Conservation (phyloP, 2,329 filamentous ascomycete species). For the Diplocarpon rosae region DNA sequence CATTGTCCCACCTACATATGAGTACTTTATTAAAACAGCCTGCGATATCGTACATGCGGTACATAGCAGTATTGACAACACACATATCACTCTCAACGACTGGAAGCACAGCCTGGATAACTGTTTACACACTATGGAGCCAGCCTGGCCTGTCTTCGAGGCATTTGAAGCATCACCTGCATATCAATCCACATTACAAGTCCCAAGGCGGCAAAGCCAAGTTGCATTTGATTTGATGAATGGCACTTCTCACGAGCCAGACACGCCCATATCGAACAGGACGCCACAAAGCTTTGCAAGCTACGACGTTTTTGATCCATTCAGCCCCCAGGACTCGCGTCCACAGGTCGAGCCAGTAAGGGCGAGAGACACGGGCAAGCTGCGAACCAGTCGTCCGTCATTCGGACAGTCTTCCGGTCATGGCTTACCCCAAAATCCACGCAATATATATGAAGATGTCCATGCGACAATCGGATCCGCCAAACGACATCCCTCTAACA, state of each 20-base stretch:
- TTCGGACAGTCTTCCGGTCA: slow-evolving; percentile 14
- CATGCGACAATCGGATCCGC: slow-evolving; percentile 10
- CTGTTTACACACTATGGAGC: slow-evolving; percentile 22
- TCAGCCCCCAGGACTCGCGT: slow-evolving; percentile 15
- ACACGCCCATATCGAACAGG: slow-evolving; percentile 16
- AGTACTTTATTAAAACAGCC: slow-evolving; percentile 29
- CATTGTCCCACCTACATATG: slow-evolving; percentile 32
- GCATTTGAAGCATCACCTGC: slow-evolving; percentile 13
- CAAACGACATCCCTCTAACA: slow-evolving; percentile 7
- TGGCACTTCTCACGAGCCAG: slow-evolving; percentile 14
- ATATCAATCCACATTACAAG: slow-evolving; percentile 8
- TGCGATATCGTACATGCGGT: slow-evolving; percentile 24
- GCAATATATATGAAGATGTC: slow-evolving; percentile 17
- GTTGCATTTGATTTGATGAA: slow-evolving; percentile 23
- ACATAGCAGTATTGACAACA: slow-evolving; percentile 22
- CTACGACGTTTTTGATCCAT: slow-evolving; percentile 14
- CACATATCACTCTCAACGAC: slow-evolving; percentile 22
- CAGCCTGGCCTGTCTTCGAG: slow-evolving; percentile 23
- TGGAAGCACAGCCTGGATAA: slow-evolving; percentile 24
- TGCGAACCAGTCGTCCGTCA: slow-evolving; percentile 5
- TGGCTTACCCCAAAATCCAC: slow-evolving; percentile 12
- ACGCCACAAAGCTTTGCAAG: slow-evolving; percentile 19
- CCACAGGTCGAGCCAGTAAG: slow-evolving; percentile 2
- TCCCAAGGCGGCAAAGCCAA: slow-evolving; percentile 18
- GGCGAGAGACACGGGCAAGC: neutral